phyloP scores from a whole-genome alignment of 140 eudicot genomes.

The Senecio squalidus region DNA sequence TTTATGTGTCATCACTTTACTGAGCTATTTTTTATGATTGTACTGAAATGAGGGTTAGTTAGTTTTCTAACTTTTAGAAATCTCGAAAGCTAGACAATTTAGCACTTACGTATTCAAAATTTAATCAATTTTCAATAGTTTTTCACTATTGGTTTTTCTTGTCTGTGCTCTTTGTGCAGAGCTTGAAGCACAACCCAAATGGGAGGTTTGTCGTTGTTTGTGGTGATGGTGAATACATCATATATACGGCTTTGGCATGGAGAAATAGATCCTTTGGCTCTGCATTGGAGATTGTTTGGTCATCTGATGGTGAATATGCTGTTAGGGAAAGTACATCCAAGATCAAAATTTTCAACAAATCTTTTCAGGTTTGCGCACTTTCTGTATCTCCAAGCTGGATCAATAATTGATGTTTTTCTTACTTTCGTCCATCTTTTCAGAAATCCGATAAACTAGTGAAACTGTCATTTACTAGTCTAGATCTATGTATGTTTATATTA shows the following conservation, averaged over 20 bases:
- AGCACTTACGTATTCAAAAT: background rate
- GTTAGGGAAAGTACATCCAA: conserved; percentile 95
- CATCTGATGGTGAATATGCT: conserved; percentile 96
- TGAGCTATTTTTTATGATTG: conserved; percentile 3
- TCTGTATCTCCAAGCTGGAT: background rate
- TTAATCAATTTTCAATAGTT: background rate
- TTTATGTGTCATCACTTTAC: background rate
- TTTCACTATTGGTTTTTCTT: conserved; percentile 1
- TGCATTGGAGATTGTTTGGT: conserved; percentile 96
- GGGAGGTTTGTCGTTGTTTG: conserved; percentile 98
- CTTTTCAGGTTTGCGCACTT: conserved; percentile 58
- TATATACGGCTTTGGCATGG: conserved; percentile 97
- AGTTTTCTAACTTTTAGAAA: background rate
- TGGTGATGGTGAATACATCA: conserved; percentile 97
- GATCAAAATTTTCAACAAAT: conserved; percentile 82
- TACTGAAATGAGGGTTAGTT: background rate
- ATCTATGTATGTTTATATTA: conserved; percentile 2
- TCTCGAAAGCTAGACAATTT: background rate
- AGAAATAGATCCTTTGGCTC: conserved; percentile 98
- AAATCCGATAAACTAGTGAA: background rate
- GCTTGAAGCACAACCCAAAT: conserved; percentile 93
- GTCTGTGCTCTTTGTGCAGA: conserved; percentile 36
- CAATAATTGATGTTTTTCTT: background rate
- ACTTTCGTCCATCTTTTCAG: conserved; percentile 8
- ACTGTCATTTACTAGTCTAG: conserved; percentile 5